phyloP scores from a whole-genome alignment of 495 filamentous ascomycete genomes.

The Penicillium steckii region DNA sequence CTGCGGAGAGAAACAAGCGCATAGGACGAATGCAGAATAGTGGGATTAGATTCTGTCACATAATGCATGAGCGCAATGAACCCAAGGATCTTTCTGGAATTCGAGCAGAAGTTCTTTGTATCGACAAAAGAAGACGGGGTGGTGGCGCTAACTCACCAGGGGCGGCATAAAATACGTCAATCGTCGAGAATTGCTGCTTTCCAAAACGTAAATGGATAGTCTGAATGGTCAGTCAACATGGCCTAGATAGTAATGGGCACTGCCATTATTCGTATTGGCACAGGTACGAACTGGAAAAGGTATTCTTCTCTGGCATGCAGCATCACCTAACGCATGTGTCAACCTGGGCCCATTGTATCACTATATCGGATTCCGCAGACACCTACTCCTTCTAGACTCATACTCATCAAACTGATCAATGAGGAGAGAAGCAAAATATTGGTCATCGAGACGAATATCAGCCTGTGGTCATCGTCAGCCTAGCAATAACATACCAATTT shows the following conservation, averaged over 20 bases:
- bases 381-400: conserved; percentile 82
- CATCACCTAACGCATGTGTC: conserved; percentile 50
- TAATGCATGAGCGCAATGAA: conserved; percentile 29
- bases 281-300: conserved; percentile 68
- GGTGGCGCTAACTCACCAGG: conserved; percentile 42
- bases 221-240: conserved; percentile 22
- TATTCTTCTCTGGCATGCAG: conserved; percentile 69
- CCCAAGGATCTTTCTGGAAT: conserved; percentile 13
- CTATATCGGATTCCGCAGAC: not conserved
- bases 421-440: conserved; percentile 91
- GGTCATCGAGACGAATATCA: conserved; percentile 81
- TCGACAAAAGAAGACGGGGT: too few relatives aligned
- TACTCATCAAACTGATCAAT: conserved; percentile 86
- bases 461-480: conserved; percentile 37
- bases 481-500: not conserved
- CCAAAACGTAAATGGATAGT: conserved; percentile 69
- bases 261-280: not conserved
- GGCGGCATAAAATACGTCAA: conserved; percentile 78
- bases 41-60: conserved; percentile 73
- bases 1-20: conserved; percentile 30
- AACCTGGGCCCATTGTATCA: not conserved
- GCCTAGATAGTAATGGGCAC: not conserved
- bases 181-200: conserved; percentile 71
- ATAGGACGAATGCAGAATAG: conserved; percentile 81
- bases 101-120: conserved; percentile 4